These are phyloP conservation scores for Rubia tinctorum DNA, from an alignment of 305 asterid species.

Conservation along the genomic window DNA sequence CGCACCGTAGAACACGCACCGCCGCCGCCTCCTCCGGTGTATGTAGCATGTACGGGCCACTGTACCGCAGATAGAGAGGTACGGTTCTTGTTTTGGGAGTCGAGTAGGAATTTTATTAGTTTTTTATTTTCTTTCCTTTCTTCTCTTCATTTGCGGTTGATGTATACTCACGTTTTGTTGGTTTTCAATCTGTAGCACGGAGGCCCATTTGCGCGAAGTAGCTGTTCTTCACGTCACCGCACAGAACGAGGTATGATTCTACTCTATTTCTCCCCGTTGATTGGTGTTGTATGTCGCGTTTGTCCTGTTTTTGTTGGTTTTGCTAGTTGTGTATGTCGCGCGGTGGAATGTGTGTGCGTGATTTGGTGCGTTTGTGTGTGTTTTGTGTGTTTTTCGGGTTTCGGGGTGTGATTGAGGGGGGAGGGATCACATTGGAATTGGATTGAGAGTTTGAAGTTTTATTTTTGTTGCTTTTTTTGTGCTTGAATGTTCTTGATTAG, in stretches of 20 bases:
- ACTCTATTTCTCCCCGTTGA: background rate
- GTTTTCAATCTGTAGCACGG: constrained; percentile 32
- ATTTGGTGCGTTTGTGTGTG: constrained; percentile 11
- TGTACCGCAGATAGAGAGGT: background rate
- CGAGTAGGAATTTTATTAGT: constrained; percentile 1
- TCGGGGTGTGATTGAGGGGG: constrained; percentile 27
- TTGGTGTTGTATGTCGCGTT: background rate
- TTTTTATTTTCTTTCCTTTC: background rate
- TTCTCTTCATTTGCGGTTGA: constrained; percentile 7
- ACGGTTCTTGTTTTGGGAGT: background rate
- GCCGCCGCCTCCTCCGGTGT: background rate
- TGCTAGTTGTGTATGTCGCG: background rate
- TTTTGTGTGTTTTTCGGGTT: constrained; percentile 24
- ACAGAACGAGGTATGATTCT: constrained; percentile 8
- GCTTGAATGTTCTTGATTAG: constrained; percentile 17
- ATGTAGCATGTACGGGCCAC: background rate
- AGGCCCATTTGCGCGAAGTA: constrained; percentile 34
- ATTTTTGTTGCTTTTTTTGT: constrained; percentile 22
- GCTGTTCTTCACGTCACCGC: constrained; percentile 25
- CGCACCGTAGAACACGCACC: background rate
- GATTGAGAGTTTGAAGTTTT: constrained; percentile 19
- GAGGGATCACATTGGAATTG: constrained; percentile 36
- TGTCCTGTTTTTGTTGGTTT: background rate
- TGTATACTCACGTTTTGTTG: constrained; percentile 32
- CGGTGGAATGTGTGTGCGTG: constrained; percentile 14